Conservation (phyloP, 345 rosid species). For the Melastoma malabathricum region DNA sequence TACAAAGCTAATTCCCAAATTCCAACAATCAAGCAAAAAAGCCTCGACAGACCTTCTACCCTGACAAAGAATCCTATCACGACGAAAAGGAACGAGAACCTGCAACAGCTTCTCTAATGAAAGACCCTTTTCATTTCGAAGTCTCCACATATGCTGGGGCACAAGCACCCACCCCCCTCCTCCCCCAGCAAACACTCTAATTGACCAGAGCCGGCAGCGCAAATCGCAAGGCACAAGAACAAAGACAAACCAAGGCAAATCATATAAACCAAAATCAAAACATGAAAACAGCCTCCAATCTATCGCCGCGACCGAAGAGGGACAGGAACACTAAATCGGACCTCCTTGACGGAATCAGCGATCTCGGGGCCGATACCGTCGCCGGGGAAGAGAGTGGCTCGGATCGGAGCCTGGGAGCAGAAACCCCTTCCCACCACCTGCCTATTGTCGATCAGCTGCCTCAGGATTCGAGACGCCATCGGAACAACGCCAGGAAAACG, state of each 20-base stretch:
- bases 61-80: too few species aligned
- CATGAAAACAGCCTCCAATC: not conserved
- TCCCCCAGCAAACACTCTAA: too few species aligned
- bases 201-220: too few species aligned
- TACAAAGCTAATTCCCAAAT: too few species aligned
- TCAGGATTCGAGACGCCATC: conserved; percentile 35
- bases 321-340: conserved; percentile 7
- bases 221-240: too few species aligned
- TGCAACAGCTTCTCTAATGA: too few species aligned
- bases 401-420: conserved; percentile 48
- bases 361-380: conserved; percentile 99
- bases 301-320: not conserved
- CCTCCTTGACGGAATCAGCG: conserved; percentile 93
- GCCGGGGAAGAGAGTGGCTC: conserved; percentile 94
- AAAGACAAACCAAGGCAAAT: not conserved
- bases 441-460: conserved; percentile 26
- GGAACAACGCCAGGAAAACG: not conserved
- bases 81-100: too few species aligned
- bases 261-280: not conserved
- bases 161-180: too few species aligned
- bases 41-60: too few species aligned
- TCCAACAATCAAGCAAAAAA: too few species aligned
- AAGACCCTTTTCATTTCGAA: too few species aligned
- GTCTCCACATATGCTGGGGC: too few species aligned
- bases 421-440: conserved; percentile 38